Base-by-base conservation (phyloP, 257 asterid genomes). In the Plantago major region DNA sequence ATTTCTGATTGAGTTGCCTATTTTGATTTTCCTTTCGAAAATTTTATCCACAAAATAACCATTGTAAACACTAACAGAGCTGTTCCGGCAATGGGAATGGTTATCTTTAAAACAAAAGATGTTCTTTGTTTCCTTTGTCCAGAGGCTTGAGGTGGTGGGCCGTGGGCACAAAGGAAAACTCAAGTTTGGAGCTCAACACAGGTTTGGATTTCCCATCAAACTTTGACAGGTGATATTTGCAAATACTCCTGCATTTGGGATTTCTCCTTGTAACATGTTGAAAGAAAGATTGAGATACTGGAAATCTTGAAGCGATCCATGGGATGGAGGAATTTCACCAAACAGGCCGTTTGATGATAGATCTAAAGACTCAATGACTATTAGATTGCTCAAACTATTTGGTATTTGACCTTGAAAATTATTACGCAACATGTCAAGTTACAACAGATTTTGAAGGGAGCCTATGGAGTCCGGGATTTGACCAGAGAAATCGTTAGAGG, bases 261-360 rank as follows among this genome's bases (percentile, higher is more conserved):
- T 46, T 67, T 68, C 67, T 42, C 81, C 81, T 12, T 76, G 63
- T 52, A 76, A 55, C 69, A 46, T 64, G 75, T 76, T 76, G 64
- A 67, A 76, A 42, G 78, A 76, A 67, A 64, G 67, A 65, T 76
- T 72, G 46, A 76, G 67, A 60, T 63, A 71, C 56, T 53, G 43
- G 66, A 76, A 75, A 33, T 76, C 72, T 48, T 16, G 52, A 60
- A 76, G 69, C 46, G 65, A 68, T 46, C 70, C 75, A 28, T 71
- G 81, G 60, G 75, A 72, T 26, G 72, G 17, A 2, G 78, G 81
- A 51, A 76, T 76, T 38, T 46, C 26, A 55, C 81, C 78, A 43
- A 69, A 67, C 44, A 76, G 64, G 28, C 50, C 19, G 50, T 76
- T 76, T 7, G 64, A 60, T 22, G 81, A 72, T 62, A 76, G 46